A percentile compares a stretch with the other conserved stretches of the same genome.
Conservation (phyloP, 1,284 basidiomycete genomes). For the Chondrostereum purpureum region DNA sequence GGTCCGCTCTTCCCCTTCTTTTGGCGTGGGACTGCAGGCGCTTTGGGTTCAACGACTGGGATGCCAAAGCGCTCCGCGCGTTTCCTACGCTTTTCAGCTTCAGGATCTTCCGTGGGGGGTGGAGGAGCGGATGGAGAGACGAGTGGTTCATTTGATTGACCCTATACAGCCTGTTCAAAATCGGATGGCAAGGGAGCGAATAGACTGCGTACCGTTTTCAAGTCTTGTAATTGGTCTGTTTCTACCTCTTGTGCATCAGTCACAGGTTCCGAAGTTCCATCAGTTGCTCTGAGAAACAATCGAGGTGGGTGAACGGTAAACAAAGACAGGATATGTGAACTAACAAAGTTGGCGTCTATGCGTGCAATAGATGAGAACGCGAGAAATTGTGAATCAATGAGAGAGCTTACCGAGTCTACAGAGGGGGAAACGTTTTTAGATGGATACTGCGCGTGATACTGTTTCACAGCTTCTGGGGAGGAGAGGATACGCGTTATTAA, state of each 20-base stretch:
- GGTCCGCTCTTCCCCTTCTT: background rate
- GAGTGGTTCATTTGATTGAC: background rate
- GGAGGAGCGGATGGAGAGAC: background rate
- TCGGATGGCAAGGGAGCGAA: background rate
- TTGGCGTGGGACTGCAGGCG: constrained; percentile 11
- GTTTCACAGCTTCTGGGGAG: background rate
- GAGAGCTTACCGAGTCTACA: background rate
- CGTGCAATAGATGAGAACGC: background rate
- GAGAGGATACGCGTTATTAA: background rate
- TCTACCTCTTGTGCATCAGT: background rate
- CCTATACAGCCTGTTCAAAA: background rate
- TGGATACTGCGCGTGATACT: background rate
- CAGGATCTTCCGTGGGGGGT: constrained; percentile 29
- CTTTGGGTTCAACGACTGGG: constrained; percentile 43
- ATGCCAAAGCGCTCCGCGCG: constrained; percentile 67
- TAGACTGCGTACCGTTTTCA: background rate
- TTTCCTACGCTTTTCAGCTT: constrained; percentile 50
- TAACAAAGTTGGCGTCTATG: background rate
- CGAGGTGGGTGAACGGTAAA: background rate
- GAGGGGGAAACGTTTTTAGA: background rate
- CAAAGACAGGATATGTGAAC: background rate
- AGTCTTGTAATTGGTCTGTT: background rate
- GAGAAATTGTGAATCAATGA: background rate
- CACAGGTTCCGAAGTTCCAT: background rate
- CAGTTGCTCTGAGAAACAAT: too few species aligned